phyloP scores from a whole-genome alignment of 1,139 yeast species.

The Nakaseomyces delphensis region DNA sequence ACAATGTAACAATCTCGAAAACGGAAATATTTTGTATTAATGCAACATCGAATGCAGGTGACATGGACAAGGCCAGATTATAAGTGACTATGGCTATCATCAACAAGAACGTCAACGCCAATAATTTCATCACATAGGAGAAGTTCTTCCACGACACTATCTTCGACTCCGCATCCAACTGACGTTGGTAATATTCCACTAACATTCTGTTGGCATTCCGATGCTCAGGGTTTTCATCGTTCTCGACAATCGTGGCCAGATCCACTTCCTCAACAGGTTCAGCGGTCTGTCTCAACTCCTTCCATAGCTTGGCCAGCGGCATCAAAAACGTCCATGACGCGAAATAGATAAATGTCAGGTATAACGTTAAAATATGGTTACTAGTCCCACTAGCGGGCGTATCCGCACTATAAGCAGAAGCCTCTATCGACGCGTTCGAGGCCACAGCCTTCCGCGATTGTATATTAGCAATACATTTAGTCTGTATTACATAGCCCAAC shows the following conservation, averaged over 20 bases:
- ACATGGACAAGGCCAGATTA: slow-evolving; percentile 17
- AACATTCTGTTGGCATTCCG: not conserved
- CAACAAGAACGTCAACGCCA: slow-evolving; percentile 13
- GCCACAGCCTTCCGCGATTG: slow-evolving; percentile 5
- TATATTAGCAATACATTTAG: slow-evolving; percentile 11
- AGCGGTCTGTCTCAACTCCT: slow-evolving; percentile 4
- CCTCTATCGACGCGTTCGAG: slow-evolving; percentile 2
- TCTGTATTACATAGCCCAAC: slow-evolving; percentile 12
- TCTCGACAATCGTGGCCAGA: not conserved
- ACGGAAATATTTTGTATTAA: slow-evolving; percentile 22
- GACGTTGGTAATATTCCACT: slow-evolving; percentile 2
- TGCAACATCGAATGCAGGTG: slow-evolving; percentile 25
- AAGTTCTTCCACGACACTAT: slow-evolving; percentile 6
- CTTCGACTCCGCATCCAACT: not conserved
- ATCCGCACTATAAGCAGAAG: slow-evolving; percentile 1
- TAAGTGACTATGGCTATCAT: slow-evolving; percentile 16
- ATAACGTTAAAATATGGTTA: slow-evolving; percentile 5
- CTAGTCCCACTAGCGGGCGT: not conserved
- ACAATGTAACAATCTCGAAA: slow-evolving; percentile 21
- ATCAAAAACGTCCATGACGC: slow-evolving; percentile 9
- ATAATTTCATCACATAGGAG: slow-evolving; percentile 11
- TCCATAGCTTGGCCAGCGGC: slow-evolving; percentile 7
- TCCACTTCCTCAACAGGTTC: not conserved
- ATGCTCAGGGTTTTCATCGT: slow-evolving; percentile 1
- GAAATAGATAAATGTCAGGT: slow-evolving; percentile 9